These are phyloP conservation scores for Acacia concinna DNA, from an alignment of 331 rosid genomes.

Conservation along the genomic window DNA sequence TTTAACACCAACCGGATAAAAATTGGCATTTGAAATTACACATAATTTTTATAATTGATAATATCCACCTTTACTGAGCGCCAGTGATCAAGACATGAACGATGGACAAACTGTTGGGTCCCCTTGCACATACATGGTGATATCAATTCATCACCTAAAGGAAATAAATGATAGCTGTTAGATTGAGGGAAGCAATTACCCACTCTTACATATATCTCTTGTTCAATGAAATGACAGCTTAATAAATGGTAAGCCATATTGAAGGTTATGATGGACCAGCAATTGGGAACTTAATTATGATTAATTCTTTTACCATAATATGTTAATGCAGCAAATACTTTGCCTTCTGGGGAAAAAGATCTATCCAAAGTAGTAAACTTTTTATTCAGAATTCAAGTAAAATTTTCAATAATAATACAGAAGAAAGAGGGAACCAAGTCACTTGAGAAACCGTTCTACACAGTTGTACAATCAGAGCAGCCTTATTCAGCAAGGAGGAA, in stretches of 20 bases:
- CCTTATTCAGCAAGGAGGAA: neutral
- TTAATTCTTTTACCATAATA: neutral
- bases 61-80: slow-evolving; percentile 85
- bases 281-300: slow-evolving; percentile 13
- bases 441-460: neutral
- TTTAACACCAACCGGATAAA: slow-evolving; percentile 21
- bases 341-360: neutral
- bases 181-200: slow-evolving; percentile 11
- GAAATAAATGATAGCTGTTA: slow-evolving; percentile 18
- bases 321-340: neutral
- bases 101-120: slow-evolving; percentile 99
- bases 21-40: slow-evolving; percentile 25
- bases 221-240: slow-evolving; percentile 18
- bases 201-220: slow-evolving; percentile 9
- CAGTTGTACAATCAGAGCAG: slow-evolving; percentile 5
- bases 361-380: neutral
- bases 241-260: neutral
- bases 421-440: neutral
- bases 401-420: neutral
- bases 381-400: neutral
- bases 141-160: slow-evolving; percentile 80
- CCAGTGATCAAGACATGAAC: slow-evolving; percentile 99
- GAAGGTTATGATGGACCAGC: neutral
- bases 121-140: slow-evolving; percentile 99
- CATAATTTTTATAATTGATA: slow-evolving; percentile 20